These are phyloP conservation scores for Aspergillus cavernicola DNA, from an alignment of 495 filamentous ascomycete species.

Conservation along the genomic window DNA sequence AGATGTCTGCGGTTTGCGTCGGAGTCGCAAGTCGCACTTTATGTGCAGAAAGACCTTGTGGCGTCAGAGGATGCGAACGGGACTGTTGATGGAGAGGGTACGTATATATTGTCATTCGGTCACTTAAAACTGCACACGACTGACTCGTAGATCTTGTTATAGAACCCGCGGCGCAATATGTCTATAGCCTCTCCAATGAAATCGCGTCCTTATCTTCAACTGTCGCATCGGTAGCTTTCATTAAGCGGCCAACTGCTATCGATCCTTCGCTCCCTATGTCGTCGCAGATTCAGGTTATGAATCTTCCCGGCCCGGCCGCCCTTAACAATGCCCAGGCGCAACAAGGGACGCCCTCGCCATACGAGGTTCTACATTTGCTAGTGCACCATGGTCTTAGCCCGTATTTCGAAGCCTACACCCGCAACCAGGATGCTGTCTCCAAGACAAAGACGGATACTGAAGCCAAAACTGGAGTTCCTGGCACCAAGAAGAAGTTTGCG, in stretches of 20 bases:
- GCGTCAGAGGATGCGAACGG: conserved; percentile 50
- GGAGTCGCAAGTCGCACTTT: conserved; percentile 81
- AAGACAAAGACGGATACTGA: conserved; percentile 76
- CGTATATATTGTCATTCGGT: neutral
- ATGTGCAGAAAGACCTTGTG: conserved; percentile 80
- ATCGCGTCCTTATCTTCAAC: conserved; percentile 75
- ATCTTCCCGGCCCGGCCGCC: conserved; percentile 74
- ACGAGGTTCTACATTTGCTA: conserved; percentile 81
- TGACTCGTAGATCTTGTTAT: conserved; percentile 5
- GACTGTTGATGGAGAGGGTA: conserved; percentile 45
- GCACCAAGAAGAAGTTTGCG: conserved; percentile 90
- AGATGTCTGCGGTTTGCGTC: conserved; percentile 85
- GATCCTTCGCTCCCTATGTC: conserved; percentile 73
- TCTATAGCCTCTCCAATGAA: conserved; percentile 76
- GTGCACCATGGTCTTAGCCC: conserved; percentile 85
- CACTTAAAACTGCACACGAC: neutral
- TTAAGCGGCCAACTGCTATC: conserved; percentile 85
- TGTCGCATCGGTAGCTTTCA: conserved; percentile 77
- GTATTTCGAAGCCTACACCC: conserved; percentile 93
- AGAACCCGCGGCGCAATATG: conserved; percentile 47
- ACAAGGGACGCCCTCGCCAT: conserved; percentile 74
- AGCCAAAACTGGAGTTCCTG: conserved; percentile 89
- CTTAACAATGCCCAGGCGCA: conserved; percentile 59
- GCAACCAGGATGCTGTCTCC: conserved; percentile 68
- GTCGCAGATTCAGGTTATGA: conserved; percentile 85